Base-by-base conservation (phyloP, 1,139 yeast species). In the Yamadazyma oceani region DNA sequence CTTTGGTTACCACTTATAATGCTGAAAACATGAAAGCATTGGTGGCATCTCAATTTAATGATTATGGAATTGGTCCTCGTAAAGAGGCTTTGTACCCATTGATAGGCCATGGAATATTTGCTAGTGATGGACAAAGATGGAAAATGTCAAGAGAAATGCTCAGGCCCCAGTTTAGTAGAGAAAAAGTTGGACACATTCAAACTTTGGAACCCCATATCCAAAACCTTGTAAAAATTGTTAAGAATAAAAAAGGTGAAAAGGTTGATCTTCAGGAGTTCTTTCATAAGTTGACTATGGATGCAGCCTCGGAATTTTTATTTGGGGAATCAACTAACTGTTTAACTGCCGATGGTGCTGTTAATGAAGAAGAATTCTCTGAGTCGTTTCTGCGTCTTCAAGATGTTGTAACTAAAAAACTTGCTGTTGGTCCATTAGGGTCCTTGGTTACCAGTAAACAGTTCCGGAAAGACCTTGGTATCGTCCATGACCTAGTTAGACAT, bases 31-130 rank as follows among this genome's bases (percentile, higher is more conserved):
- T 67, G 45, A 57, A 66, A 49, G 69, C 70, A 3, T 37, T 63
- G 25, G 49, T 66, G 42, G 66, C 72, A 11, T 64, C 69, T 17
- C 70, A 70, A 40, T 76, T 76, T 53, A 66, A 67, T 46, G 79
- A 76, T 44, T 77, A 69, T 51, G 62, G 68, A 12, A 65, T 78
- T 35, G 83, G 82, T 2, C 49, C 54, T 17, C 68, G 83, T 44
- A 65, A 68, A 45, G 52, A 51, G 7, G 66, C 62, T 22, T 64
- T 76, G 47, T 41, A 44, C 30, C 71, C 78, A 11, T 54, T 75
- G 31, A 58, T 78, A 38, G 83, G 83, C 2, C 72, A 75, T 44
- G 83, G 83, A 12, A 75, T 78, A 39, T 78, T 78, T 60, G 75
- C 82, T 2, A 62, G 75, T 32, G 78, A 75, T 39, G 79, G 79